These are phyloP conservation scores for Teunomyces gatunensis DNA, from an alignment of 805 yeast genomes.

Conservation along the genomic window DNA sequence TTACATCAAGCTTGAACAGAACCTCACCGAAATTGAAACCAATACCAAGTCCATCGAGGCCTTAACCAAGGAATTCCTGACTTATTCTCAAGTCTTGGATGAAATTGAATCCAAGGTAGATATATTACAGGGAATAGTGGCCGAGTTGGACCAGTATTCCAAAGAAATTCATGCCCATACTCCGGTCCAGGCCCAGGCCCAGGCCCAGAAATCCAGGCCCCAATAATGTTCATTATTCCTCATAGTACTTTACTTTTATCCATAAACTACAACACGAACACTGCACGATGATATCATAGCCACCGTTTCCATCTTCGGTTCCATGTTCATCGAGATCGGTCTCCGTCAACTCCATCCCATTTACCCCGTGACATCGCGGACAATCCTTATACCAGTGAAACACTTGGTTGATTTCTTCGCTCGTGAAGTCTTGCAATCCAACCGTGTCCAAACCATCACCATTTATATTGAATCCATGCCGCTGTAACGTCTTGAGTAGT, in stretches of 20 bases:
- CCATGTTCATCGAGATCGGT: slow-evolving; percentile 56
- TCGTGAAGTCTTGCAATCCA: slow-evolving; percentile 60
- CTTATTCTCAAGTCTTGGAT: slow-evolving; percentile 19
- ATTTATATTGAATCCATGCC: slow-evolving; percentile 37
- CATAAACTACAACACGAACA: slow-evolving; percentile 84
- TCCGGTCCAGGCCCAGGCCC: background rate
- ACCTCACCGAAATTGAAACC: slow-evolving; percentile 41
- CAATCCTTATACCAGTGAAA: slow-evolving; percentile 49
- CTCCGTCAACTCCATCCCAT: slow-evolving; percentile 62
- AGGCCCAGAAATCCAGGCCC: background rate
- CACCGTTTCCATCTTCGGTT: slow-evolving; percentile 48
- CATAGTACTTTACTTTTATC: slow-evolving; percentile 72
- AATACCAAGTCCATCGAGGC: slow-evolving; percentile 31
- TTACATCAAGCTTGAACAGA: slow-evolving; percentile 44
- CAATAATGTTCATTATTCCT: slow-evolving; percentile 25
- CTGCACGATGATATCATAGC: slow-evolving; percentile 68
- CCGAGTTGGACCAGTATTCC: slow-evolving; percentile 63
- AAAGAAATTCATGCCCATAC: slow-evolving; percentile 29
- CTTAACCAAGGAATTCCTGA: slow-evolving; percentile 16
- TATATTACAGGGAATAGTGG: slow-evolving; percentile 44
- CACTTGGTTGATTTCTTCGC: slow-evolving; percentile 34
- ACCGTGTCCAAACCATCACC: slow-evolving; percentile 72
- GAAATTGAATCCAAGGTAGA: slow-evolving; percentile 34
- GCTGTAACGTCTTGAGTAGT: slow-evolving; percentile 31
- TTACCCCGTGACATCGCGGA: slow-evolving; percentile 58